phyloP scores from a whole-genome alignment of 495 filamentous ascomycete genomes.

The Xylaria grammica region DNA sequence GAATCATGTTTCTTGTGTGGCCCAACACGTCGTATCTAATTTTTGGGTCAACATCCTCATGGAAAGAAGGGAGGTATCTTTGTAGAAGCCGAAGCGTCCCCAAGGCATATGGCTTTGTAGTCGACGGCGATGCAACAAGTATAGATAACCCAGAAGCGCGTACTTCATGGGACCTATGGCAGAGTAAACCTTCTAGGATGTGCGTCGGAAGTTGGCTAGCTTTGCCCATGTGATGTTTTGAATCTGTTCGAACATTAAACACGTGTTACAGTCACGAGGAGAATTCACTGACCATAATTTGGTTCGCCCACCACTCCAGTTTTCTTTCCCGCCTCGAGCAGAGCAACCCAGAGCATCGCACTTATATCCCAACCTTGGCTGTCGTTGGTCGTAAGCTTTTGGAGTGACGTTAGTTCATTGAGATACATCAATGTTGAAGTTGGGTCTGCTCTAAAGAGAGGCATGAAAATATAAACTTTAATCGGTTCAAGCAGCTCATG shows the following conservation, averaged over 20 bases:
- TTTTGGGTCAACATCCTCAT: conserved; percentile 84
- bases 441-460: conserved; percentile 67
- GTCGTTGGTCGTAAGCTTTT: conserved; percentile 46
- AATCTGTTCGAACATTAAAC: conserved; percentile 23
- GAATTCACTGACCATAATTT: conserved; percentile 54
- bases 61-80: conserved; percentile 66
- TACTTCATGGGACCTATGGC: conserved; percentile 64
- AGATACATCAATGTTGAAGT: conserved; percentile 62
- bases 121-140: conserved; percentile 69
- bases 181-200: conserved; percentile 61
- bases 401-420: conserved; percentile 42
- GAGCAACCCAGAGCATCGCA: conserved; percentile 66
- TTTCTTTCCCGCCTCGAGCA: conserved; percentile 80
- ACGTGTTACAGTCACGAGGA: background rate
- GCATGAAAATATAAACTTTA: conserved; percentile 74
- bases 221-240: conserved; percentile 17
- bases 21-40: conserved; percentile 76
- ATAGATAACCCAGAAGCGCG: conserved; percentile 78
- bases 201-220: conserved; percentile 24
- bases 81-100: conserved; percentile 64
- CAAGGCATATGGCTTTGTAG: conserved; percentile 69
- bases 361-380: conserved; percentile 53
- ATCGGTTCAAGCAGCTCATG: conserved; percentile 65
- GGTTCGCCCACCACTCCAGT: conserved; percentile 75
- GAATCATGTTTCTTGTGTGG: conserved; percentile 68